Evolutionary conservation across 2,329 filamentous ascomycete species (phyloP), one percentile per base, ranked within the genome.

Genomic region (Fusarium sp.): DNA sequence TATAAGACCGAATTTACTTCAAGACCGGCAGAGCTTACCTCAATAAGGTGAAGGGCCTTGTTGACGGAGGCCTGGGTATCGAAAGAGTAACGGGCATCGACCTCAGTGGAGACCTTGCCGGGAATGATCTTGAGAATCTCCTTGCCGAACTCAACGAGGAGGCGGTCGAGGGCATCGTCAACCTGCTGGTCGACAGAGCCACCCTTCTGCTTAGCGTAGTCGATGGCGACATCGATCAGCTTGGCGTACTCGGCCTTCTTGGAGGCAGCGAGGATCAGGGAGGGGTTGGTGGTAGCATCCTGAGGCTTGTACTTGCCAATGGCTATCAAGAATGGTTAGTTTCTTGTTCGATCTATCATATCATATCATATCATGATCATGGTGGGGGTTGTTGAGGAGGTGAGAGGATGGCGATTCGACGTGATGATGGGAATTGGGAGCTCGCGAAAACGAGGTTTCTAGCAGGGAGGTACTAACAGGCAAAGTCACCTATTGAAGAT

Each of bases 241-340:
- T 93, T 92, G 82, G 94, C 95, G 86, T 98, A 98, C 86, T 98
- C 95, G 84, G 94, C 83, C 92, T 98, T 98, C 91, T 99, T 98
- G 84, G 97, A 95, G 76, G 97, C 97, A 79, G 95, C 96, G 84
- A 99, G 93, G 86, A 99, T 98, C 84, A 99, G 91, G 75, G 97
- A 98, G 71, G 97, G 97, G 92, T 99, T 99, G 89, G 97, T 99
- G 85, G 97, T 99, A 83, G 97, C 97, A 94, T 99, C 97, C 90
- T 99, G 95, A 77, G 97, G 97, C 92, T 98, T 97, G 92, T 99
- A 99, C 90, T 98, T 98, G 89, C 90, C 95, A 85, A 99, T 99
- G 86, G 95, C 95, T 92, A 87, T 84, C 68, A 16, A n/a, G 16
- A 48, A 24, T 59, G 22, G 77, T 82, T 20, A 82, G 80, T 72